Evolutionary conservation across 345 rosid genomes (phyloP).

Genomic region (Microcos paniculata): DNA sequence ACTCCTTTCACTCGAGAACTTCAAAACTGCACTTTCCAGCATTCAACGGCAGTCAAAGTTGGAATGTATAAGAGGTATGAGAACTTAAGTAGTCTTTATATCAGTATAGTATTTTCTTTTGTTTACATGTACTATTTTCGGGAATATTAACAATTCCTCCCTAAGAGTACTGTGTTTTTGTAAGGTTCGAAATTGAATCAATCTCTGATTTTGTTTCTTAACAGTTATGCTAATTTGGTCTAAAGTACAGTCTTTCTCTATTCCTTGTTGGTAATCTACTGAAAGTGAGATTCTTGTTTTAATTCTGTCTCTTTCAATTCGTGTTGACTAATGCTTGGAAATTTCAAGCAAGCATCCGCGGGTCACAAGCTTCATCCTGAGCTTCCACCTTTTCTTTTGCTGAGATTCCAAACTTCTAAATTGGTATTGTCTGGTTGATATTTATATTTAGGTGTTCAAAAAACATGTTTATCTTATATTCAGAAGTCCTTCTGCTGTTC

Average conservation of each 20-base stretch:
- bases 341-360: not conserved
- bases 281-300: not conserved
- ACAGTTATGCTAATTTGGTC: not conserved
- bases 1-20: constrained; percentile 71
- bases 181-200: not conserved
- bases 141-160: not conserved
- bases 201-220: not conserved
- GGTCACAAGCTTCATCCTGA: not conserved
- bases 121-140: not conserved
- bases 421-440: not conserved
- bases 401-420: not conserved
- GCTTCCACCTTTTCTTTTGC: not conserved
- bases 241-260: not conserved
- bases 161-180: not conserved
- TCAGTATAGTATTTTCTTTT: not conserved
- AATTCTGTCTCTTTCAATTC: not conserved
- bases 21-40: constrained; percentile 65
- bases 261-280: not conserved
- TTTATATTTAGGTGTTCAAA: not conserved
- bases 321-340: not conserved
- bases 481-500: not conserved
- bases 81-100: not conserved
- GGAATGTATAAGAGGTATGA: constrained; percentile 73
- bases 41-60: constrained; percentile 73
- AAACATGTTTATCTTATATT: not conserved